Percentiles rank a stretch among this genome's conserved stretches.
Evolutionary conservation across 169 alveolate species (phyloP).

Genomic region (Cryptosporidium canis): DNA sequence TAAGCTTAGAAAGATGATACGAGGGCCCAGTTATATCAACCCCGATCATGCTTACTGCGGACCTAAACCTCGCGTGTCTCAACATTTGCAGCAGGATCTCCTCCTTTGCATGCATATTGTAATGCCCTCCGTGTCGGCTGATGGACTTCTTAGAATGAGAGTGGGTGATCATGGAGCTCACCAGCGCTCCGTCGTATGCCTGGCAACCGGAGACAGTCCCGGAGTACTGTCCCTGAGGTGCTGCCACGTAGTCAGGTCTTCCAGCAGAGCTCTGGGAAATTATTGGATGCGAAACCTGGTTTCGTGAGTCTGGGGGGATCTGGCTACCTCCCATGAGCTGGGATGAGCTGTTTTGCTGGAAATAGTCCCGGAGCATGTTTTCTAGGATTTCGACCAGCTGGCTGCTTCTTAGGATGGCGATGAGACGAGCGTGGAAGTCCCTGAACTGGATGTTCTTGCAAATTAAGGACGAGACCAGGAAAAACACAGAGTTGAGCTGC

Average conservation of each 20-base stretch:
- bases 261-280: background rate
- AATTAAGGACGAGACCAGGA: conserved; percentile 43
- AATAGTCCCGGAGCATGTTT: conserved; percentile 8
- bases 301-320: background rate
- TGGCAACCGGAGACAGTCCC: background rate
- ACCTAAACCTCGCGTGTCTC: conserved; percentile 5
- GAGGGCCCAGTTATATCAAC: conserved; percentile 46
- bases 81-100: conserved; percentile 46
- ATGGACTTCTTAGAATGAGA: conserved; percentile 34
- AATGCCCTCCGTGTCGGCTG: conserved; percentile 66
- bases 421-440: conserved; percentile 21
- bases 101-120: conserved; percentile 64
- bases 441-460: conserved; percentile 2
- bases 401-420: conserved; percentile 19
- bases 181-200: background rate
- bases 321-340: background rate
- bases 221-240: background rate
- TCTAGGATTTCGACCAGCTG: conserved; percentile 62
- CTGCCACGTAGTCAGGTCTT: background rate
- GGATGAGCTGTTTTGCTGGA: background rate
- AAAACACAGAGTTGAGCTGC: conserved; percentile 14
- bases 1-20: background rate
- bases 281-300: background rate
- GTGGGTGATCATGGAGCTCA: background rate
- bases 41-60: conserved; percentile 18